Conservation (phyloP, 2,329 filamentous ascomycete species). For the Aureobasidium uvarum region DNA sequence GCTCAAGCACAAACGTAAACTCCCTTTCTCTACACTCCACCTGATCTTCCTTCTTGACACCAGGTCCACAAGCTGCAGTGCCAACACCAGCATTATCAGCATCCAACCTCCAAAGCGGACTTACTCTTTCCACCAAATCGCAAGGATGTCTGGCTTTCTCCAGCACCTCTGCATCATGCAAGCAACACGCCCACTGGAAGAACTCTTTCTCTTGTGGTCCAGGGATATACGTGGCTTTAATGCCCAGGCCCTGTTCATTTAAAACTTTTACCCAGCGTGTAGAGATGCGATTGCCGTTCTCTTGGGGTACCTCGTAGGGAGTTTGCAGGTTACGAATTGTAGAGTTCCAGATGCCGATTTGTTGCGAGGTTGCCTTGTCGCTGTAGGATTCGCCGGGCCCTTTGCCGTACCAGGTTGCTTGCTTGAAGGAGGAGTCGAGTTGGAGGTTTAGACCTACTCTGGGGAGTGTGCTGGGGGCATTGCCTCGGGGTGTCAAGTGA, state of each 20-base stretch:
- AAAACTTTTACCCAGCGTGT: constrained; percentile 54
- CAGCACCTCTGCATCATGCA: constrained; percentile 21
- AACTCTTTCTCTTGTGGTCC: constrained; percentile 10
- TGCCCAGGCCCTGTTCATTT: constrained; percentile 35
- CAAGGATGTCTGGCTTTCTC: constrained; percentile 15
- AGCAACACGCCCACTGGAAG: constrained; percentile 21
- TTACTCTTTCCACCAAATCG: constrained; percentile 5
- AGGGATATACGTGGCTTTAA: constrained; percentile 34
- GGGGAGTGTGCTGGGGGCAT: constrained; percentile 56
- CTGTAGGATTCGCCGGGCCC: constrained; percentile 65
- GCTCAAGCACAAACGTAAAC: constrained; percentile 23
- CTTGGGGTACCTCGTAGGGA: constrained; percentile 66
- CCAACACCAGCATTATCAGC: constrained; percentile 24
- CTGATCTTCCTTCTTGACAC: constrained; percentile 16
- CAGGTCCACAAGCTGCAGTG: constrained; percentile 19
- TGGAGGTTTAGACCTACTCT: constrained; percentile 61
- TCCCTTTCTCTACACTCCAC: constrained; percentile 22
- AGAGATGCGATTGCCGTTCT: constrained; percentile 63
- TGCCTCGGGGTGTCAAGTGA: constrained; percentile 46
- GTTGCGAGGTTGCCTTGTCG: constrained; percentile 63
- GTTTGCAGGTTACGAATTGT: constrained; percentile 54
- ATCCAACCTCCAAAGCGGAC: constrained; percentile 21
- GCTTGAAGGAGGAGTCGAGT: constrained; percentile 49
- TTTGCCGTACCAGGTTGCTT: constrained; percentile 60
- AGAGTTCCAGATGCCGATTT: constrained; percentile 50